Evolutionary conservation across 2,329 filamentous ascomycete species (phyloP), one percentile per base, ranked within the genome.

Genomic region (Thermochaetoides dissita): DNA sequence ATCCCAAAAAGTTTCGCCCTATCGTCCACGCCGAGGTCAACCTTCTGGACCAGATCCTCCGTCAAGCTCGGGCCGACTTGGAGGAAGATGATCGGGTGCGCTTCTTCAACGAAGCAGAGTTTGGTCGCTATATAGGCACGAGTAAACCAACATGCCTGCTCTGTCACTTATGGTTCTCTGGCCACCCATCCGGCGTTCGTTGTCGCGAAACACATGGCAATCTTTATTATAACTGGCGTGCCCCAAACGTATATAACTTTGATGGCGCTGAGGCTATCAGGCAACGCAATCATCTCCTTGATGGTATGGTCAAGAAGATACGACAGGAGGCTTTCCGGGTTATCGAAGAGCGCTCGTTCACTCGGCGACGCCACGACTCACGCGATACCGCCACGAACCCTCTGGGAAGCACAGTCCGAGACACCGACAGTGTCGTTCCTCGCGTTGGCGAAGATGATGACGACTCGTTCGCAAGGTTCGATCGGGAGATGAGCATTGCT

Each of bases 131-230:
- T 41, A 62, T 67, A n/a, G 63, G 62, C 0, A 53, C 51, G 29
- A 64, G 62, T 49, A 67, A 67, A 46, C 62, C 62, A 0, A 59
- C 62, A 0, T 67, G 64, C 31, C 53, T 56, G 0, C 53, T 67
- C 1, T 67, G 64, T 28, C 34, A 50, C 3, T 57, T 59, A 38
- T 67, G 63, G 39, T 62, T 66, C n/a, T 39, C 41, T 1, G 48
- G 49, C 0, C 54, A 58, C 31, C 48, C 49, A 0, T 34, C 39
- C 44, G 44, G 51, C 0, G 52, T 64, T 2, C 38, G 48, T 2
- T 55, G 59, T 1, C 54, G 63, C 0, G 31, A 51, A 2, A 49
- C 55, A 0, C 63, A 65, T 36, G 45, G 52, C 0, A 67, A 67
- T 6, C 37, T 67, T 0, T 67, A 67, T 34, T n/a, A 39, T 10